Percentiles rank a stretch among this genome's conserved stretches.
Conservation (phyloP, 2,329 filamentous ascomycete species). For the Aspergillus sp. region DNA sequence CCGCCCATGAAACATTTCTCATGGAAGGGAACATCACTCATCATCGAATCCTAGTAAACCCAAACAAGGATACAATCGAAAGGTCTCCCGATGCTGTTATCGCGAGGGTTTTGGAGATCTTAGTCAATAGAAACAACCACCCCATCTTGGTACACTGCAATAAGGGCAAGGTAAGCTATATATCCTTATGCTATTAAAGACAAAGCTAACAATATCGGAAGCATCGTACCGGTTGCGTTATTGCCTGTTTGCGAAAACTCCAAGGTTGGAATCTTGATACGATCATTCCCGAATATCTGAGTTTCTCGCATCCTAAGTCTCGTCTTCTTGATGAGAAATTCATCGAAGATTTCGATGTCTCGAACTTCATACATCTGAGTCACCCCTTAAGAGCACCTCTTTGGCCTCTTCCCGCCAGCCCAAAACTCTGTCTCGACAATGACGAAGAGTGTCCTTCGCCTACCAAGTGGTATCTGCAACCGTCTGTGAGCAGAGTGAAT, state of each 20-base stretch:
- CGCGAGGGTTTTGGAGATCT: conserved; percentile 61
- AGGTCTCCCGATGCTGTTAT: conserved; percentile 62
- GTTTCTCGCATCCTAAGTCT: conserved; percentile 50
- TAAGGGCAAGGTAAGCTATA: conserved; percentile 64
- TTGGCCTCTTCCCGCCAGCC: conserved; percentile 7
- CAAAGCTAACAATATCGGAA: conserved; percentile 26
- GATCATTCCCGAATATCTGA: conserved; percentile 66
- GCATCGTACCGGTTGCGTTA: conserved; percentile 86
- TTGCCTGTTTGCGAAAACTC: conserved; percentile 69
- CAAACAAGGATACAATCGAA: conserved; percentile 71
- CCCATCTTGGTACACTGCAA: conserved; percentile 88
- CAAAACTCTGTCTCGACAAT: conserved; percentile 2
- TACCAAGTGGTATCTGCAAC: background rate
- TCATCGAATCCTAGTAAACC: conserved; percentile 67
- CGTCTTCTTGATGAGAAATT: conserved; percentile 31
- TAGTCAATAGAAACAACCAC: conserved; percentile 66
- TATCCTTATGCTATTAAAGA: background rate
- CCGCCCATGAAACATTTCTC: conserved; percentile 56
- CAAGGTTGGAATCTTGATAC: conserved; percentile 58
- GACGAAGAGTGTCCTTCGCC: background rate
- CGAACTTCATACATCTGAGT: conserved; percentile 13
- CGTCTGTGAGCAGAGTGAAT: background rate
- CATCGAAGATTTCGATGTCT: conserved; percentile 20
- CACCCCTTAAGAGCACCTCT: conserved; percentile 11
- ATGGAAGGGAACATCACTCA: conserved; percentile 62